Conservation (phyloP, 2,329 filamentous ascomycete genomes). For the Aaosphaeria arxii region DNA sequence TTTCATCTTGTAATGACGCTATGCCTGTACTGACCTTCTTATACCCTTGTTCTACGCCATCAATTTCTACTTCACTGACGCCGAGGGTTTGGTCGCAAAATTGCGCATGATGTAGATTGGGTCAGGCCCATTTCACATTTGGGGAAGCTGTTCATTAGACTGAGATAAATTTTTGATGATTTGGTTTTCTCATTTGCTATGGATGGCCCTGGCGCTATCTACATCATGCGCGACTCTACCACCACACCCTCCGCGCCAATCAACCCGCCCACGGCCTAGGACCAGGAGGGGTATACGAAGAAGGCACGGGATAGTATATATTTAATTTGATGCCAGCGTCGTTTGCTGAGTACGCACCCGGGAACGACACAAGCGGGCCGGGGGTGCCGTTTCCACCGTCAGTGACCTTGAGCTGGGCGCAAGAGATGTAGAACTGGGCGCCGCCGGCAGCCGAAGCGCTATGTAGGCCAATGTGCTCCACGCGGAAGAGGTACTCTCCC, state of each 20-base stretch:
- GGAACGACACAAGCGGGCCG: slow-evolving; percentile 37
- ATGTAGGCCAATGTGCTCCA: slow-evolving; percentile 45
- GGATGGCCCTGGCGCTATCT: no score
- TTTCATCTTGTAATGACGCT: no score
- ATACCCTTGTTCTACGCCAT: no score
- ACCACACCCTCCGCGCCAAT: not conserved
- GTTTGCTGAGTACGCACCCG: slow-evolving; percentile 30
- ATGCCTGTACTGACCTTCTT: no score
- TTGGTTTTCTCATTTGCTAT: not conserved
- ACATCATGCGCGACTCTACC: no score
- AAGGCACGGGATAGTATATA: slow-evolving; percentile 23
- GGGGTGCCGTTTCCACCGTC: slow-evolving; percentile 36
- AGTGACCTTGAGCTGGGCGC: slow-evolving; percentile 43
- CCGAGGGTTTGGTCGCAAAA: no score
- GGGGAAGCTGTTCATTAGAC: no score
- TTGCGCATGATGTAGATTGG: no score
- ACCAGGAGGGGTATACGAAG: slow-evolving; percentile 16
- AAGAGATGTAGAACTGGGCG: slow-evolving; percentile 46
- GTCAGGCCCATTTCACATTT: no score
- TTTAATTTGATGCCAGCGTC: slow-evolving; percentile 21
- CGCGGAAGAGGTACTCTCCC: slow-evolving; percentile 43
- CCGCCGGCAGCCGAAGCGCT: slow-evolving; percentile 22
- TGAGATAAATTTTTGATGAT: not conserved
- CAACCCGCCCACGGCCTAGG: slow-evolving; percentile 18
- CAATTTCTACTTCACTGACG: no score